phyloP scores from a whole-genome alignment of 306 rosid genomes.

The Vicia sativa region DNA sequence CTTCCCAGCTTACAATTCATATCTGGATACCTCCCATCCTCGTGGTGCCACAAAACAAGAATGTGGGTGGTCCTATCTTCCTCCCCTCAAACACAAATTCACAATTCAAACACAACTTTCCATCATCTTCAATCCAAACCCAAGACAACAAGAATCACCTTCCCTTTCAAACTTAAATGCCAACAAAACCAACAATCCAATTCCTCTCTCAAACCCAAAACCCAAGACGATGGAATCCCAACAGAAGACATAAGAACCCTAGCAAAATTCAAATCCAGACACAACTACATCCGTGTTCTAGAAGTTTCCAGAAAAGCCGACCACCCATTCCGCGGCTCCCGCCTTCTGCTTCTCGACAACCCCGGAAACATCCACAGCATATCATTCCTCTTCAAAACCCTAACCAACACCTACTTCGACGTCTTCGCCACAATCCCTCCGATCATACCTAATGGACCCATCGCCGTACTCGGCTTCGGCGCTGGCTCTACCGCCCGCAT shows the following conservation, averaged over 20 bases:
- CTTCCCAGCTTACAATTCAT: background rate
- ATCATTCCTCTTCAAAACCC: conserved; percentile 63
- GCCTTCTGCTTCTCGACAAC: conserved; percentile 83
- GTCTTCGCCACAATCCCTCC: conserved; percentile 87
- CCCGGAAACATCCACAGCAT: conserved; percentile 98
- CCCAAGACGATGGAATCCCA: conserved; percentile 75
- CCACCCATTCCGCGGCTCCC: conserved; percentile 86
- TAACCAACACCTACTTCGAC: conserved; percentile 79
- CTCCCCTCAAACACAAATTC: conserved; percentile 39
- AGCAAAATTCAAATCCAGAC: conserved; percentile 73
- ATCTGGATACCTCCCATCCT: background rate
- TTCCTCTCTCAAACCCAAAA: conserved; percentile 20
- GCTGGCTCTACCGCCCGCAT: conserved; percentile 78
- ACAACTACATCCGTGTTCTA: conserved; percentile 83
- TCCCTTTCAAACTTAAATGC: conserved; percentile 40
- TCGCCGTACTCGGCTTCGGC: conserved; percentile 85
- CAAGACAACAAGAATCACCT: conserved; percentile 20
- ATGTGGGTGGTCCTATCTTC: conserved; percentile 42
- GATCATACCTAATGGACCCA: conserved; percentile 70
- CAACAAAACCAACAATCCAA: conserved; percentile 32
- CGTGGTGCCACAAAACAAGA: background rate
- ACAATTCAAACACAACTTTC: conserved; percentile 19
- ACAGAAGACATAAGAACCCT: conserved; percentile 60
- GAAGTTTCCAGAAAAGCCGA: conserved; percentile 72
- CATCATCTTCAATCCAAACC: background rate